Conservation (phyloP, 768 basidiomycete species). For the Pleurotus sapidus region DNA sequence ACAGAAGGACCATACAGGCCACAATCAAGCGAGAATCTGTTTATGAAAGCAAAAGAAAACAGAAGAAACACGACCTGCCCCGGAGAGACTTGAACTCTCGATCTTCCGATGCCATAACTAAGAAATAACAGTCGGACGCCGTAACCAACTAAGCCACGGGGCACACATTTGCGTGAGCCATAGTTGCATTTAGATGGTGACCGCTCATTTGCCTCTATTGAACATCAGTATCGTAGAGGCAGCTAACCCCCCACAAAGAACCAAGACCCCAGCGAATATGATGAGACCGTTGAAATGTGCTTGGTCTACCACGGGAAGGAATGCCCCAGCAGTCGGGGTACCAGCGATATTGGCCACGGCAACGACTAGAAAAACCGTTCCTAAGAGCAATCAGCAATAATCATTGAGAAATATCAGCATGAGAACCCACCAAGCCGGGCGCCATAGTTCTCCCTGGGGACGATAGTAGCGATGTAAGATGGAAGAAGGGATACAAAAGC, state of each 20-base stretch:
- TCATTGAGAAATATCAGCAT: not conserved
- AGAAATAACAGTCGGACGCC: constrained; percentile 54
- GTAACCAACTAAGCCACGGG: constrained; percentile 61
- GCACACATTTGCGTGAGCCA: constrained; percentile 23
- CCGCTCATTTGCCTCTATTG: not conserved
- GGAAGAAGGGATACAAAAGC: constrained; percentile 25
- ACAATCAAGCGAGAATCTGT: too few relatives aligned
- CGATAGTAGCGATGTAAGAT: constrained; percentile 26
- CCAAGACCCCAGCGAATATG: constrained; percentile 25
- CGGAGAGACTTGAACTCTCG: constrained; percentile 12
- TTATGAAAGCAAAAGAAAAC: too few relatives aligned
- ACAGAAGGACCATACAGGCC: too few relatives aligned
- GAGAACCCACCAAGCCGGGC: constrained; percentile 24
- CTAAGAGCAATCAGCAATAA: constrained; percentile 9
- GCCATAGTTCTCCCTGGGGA: constrained; percentile 24
- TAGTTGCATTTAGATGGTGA: not conserved
- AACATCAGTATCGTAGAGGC: not conserved
- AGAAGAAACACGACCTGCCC: not conserved
- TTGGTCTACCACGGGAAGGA: constrained; percentile 20
- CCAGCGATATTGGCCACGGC: constrained; percentile 26
- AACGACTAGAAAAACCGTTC: constrained; percentile 24
- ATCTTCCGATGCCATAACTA: constrained; percentile 8
- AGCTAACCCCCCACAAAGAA: constrained; percentile 12
- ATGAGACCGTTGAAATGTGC: constrained; percentile 23
- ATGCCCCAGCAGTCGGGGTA: constrained; percentile 29